Percentiles rank a stretch among this genome's conserved stretches.
phyloP scores from a whole-genome alignment of 495 filamentous ascomycete species.

The Staphylotrichum tortipilum region DNA sequence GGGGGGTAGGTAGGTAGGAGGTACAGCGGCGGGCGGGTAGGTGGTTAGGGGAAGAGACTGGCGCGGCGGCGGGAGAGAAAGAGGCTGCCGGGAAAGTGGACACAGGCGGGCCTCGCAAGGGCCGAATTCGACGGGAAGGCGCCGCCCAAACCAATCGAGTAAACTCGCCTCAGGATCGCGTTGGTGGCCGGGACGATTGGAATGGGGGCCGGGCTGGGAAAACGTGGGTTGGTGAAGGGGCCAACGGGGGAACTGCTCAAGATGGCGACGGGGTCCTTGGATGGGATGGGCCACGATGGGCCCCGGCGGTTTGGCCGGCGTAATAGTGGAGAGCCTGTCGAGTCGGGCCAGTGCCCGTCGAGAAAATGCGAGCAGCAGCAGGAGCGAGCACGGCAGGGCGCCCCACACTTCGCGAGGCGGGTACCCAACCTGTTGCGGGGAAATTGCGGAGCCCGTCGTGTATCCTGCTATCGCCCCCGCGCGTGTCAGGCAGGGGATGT shows the following conservation, averaged over 20 bases:
- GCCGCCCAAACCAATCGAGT: not conserved
- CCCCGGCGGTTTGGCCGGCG: conserved; percentile 46
- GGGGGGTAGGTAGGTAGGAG: conserved; percentile 9
- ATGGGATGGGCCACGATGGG: conserved; percentile 21
- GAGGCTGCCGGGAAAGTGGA: not conserved
- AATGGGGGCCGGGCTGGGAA: not conserved
- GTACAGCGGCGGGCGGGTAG: too few species aligned
- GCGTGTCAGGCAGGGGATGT: not conserved
- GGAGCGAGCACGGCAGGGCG: not conserved
- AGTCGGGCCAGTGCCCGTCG: conserved; percentile 22
- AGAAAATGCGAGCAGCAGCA: conserved; percentile 10
- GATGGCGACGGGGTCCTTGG: conserved; percentile 7
- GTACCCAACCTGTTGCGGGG: conserved; percentile 5
- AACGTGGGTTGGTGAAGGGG: conserved; percentile 8
- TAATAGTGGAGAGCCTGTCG: conserved; percentile 43
- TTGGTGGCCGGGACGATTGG: not conserved
- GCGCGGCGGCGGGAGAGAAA: not conserved
- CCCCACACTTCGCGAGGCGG: conserved; percentile 3
- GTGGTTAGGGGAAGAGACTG: too few species aligned
- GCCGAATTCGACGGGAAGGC: not conserved
- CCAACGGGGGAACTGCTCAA: not conserved
- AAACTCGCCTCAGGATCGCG: not conserved
- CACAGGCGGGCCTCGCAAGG: conserved; percentile 4
- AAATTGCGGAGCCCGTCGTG: conserved; percentile 1
- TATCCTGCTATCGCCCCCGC: conserved; percentile 16